Conservation (phyloP, 495 filamentous ascomycete species). For the Cudoniella acicularis region DNA sequence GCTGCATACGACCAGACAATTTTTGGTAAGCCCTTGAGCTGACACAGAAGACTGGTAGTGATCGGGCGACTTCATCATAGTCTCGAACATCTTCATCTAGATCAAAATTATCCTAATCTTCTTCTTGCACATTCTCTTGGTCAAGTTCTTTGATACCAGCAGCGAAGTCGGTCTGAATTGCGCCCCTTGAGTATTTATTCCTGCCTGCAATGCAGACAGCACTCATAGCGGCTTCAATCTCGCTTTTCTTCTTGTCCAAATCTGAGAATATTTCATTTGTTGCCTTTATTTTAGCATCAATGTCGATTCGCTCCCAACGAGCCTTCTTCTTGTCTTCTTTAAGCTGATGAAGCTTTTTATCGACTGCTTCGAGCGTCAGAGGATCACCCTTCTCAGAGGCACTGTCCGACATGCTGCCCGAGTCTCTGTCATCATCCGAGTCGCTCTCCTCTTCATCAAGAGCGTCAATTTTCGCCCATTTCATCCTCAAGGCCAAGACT, state of each 20-base stretch:
- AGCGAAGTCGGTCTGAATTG: slow-evolving; percentile 16
- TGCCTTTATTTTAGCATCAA: slow-evolving; percentile 38
- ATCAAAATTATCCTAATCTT: slow-evolving; percentile 7
- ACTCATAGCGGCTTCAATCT: slow-evolving; percentile 20
- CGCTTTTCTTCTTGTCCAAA: slow-evolving; percentile 48
- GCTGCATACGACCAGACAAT: slow-evolving; percentile 49
- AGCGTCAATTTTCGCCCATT: slow-evolving; percentile 11
- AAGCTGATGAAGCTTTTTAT: slow-evolving; percentile 63
- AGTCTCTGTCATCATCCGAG: not conserved
- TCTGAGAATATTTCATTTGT: slow-evolving; percentile 50
- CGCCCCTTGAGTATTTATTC: slow-evolving; percentile 11
- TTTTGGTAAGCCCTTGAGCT: slow-evolving; percentile 57
- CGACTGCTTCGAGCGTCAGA: slow-evolving; percentile 30
- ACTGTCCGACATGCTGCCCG: not conserved
- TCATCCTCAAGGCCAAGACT: slow-evolving; percentile 42
- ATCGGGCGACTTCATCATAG: slow-evolving; percentile 49
- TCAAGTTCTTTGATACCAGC: slow-evolving; percentile 18
- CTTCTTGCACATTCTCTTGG: slow-evolving; percentile 13
- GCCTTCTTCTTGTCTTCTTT: slow-evolving; percentile 59
- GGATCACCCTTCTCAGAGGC: slow-evolving; percentile 3
- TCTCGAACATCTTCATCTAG: slow-evolving; percentile 34
- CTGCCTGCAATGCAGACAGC: slow-evolving; percentile 10
- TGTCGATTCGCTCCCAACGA: slow-evolving; percentile 28
- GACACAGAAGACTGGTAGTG: slow-evolving; percentile 60
- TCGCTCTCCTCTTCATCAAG: not conserved